These are phyloP conservation scores for Heliamphora pulchella DNA, from an alignment of 179 eudicot species.

Conservation along the genomic window DNA sequence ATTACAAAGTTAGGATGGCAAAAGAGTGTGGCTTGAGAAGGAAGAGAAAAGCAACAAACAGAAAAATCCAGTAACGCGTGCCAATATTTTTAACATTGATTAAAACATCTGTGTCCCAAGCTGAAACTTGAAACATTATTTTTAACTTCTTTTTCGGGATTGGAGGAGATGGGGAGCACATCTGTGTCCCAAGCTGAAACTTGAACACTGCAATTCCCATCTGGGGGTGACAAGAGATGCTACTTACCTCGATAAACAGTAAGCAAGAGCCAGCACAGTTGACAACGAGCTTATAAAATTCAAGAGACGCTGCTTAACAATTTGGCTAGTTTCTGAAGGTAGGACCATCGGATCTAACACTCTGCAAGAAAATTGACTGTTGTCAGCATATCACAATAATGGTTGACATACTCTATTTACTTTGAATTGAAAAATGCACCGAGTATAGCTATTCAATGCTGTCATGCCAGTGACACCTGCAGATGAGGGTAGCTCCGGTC, in stretches of 20 bases:
- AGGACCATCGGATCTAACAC: slow-evolving; percentile 63
- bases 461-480: slow-evolving; percentile 55
- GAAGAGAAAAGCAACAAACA: no score
- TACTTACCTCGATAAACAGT: slow-evolving; percentile 69
- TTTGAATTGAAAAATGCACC: slow-evolving; percentile 9
- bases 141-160: no score
- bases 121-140: no score
- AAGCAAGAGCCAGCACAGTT: slow-evolving; percentile 80
- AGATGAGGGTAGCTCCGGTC: slow-evolving; percentile 71
- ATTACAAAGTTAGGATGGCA: no score
- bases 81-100: no score
- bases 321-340: slow-evolving; percentile 70
- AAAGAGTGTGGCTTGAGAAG: no score
- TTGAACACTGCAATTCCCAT: background rate
- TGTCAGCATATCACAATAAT: background rate
- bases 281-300: slow-evolving; percentile 79
- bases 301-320: slow-evolving; percentile 73
- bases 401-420: background rate
- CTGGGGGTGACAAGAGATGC: slow-evolving; percentile 3
- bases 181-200: background rate
- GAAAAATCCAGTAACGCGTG: no score
- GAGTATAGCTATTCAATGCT: slow-evolving; percentile 7
- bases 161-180: background rate
- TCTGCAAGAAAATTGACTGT: slow-evolving; percentile 34
- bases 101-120: no score